phyloP scores from a whole-genome alignment of 768 basidiomycete species.

The Brasilioporus rufonigricans region DNA sequence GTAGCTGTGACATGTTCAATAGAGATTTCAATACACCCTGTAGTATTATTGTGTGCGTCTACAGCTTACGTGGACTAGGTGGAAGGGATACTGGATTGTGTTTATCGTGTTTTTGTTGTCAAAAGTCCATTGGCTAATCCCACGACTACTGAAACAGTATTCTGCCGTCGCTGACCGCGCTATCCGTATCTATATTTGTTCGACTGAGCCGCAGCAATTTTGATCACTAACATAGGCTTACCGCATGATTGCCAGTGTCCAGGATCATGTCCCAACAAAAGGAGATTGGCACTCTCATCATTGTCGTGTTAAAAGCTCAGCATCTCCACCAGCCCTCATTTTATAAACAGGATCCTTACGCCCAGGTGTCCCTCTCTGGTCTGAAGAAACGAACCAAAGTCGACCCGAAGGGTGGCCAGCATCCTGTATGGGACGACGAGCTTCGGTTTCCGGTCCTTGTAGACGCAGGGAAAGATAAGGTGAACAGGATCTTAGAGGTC shows the following conservation, averaged over 20 bases:
- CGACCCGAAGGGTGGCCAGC: constrained; percentile 86
- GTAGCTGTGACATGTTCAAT: too few species aligned
- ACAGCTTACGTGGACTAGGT: too few species aligned
- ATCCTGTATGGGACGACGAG: constrained; percentile 92
- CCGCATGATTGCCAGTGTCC: not conserved
- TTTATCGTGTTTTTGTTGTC: too few species aligned
- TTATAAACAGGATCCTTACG: constrained; percentile 90
- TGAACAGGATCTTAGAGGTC: constrained; percentile 60
- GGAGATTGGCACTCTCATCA: constrained; percentile 78
- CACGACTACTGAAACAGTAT: too few species aligned
- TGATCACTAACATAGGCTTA: not conserved
- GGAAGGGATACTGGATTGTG: too few species aligned
- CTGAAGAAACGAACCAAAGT: constrained; percentile 65
- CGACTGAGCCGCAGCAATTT: not conserved
- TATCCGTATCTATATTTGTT: too few species aligned
- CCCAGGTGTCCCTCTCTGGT: constrained; percentile 58
- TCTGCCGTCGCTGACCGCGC: too few species aligned
- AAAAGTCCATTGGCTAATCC: too few species aligned
- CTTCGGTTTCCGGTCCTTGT: constrained; percentile 72
- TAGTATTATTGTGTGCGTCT: too few species aligned
- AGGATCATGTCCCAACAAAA: constrained; percentile 29
- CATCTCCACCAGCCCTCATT: constrained; percentile 84
- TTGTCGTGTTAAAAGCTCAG: constrained; percentile 82
- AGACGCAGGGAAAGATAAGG: constrained; percentile 45
- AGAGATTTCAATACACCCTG: too few species aligned